phyloP scores from a whole-genome alignment of 2,329 filamentous ascomycete species.

The Byssochlamys sp. region DNA sequence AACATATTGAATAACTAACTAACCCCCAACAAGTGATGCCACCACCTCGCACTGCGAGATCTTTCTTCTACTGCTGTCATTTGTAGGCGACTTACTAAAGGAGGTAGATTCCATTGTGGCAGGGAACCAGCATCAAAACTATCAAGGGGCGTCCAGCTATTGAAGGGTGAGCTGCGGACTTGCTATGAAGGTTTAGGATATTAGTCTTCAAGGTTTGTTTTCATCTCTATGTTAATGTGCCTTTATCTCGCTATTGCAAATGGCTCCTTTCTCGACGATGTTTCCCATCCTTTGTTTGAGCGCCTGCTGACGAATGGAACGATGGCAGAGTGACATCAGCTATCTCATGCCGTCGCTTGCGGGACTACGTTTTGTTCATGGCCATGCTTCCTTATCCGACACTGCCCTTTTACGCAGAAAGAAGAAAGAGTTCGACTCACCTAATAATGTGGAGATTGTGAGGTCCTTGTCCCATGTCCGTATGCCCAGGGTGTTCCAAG shows the following conservation, averaged over 20 bases:
- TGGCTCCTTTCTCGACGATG: background rate
- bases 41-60: background rate
- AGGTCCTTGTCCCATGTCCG: background rate
- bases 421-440: background rate
- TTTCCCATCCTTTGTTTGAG: background rate
- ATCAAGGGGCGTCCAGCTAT: background rate
- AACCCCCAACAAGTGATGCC: background rate
- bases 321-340: background rate
- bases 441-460: background rate
- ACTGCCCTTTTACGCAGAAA: background rate
- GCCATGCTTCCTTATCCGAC: background rate
- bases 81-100: background rate
- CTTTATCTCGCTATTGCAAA: background rate
- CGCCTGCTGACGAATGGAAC: background rate
- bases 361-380: slow-evolving; percentile 1
- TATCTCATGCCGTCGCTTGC: background rate
- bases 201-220: background rate
- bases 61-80: background rate
- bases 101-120: background rate
- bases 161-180: background rate
- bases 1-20: background rate
- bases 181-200: background rate
- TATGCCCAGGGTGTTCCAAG: background rate
- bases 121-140: background rate
- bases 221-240: background rate